phyloP scores from a whole-genome alignment of 2,329 filamentous ascomycete species.

The Xylaria sp. region DNA sequence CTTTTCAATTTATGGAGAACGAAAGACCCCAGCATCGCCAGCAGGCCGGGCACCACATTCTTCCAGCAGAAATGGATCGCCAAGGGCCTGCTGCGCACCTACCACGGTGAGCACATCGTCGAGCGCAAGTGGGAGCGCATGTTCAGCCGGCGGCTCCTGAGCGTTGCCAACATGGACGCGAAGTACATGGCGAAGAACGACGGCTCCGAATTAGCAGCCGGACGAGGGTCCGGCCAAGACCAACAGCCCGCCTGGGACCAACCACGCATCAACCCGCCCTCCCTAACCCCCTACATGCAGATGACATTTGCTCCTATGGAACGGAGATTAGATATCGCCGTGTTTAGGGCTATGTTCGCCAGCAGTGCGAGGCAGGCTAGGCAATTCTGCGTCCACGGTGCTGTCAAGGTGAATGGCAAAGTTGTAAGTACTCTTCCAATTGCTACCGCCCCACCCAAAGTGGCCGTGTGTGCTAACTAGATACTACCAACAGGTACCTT shows the following conservation, averaged over 20 bases:
- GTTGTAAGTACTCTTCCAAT: constrained; percentile 67
- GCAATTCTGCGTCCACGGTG: constrained; percentile 93
- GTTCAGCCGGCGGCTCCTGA: constrained; percentile 83
- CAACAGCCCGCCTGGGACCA: constrained; percentile 38
- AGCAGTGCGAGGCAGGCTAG: constrained; percentile 92
- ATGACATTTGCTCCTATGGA: constrained; percentile 96
- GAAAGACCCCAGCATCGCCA: constrained; percentile 56
- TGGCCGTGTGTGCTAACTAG: constrained; percentile 9
- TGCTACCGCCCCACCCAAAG: neutral
- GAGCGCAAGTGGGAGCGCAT: constrained; percentile 95
- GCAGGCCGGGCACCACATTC: constrained; percentile 70
- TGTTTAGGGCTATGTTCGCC: constrained; percentile 93
- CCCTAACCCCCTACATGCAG: constrained; percentile 89
- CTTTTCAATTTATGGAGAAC: constrained; percentile 84
- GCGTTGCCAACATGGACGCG: constrained; percentile 87
- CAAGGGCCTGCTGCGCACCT: constrained; percentile 84
- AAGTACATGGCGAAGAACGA: constrained; percentile 82
- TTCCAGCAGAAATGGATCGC: constrained; percentile 99
- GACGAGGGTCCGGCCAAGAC: constrained; percentile 80
- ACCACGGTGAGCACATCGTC: constrained; percentile 94
- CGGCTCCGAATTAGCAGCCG: constrained; percentile 84
- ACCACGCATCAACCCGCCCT: neutral
- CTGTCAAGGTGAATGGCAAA: constrained; percentile 95
- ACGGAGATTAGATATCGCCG: constrained; percentile 89
- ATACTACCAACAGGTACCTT: constrained; percentile 74